Evolutionary conservation across 148 eudicot species (phyloP), one percentile per base, ranked within the genome.

Genomic region (Bassia scoparia): DNA sequence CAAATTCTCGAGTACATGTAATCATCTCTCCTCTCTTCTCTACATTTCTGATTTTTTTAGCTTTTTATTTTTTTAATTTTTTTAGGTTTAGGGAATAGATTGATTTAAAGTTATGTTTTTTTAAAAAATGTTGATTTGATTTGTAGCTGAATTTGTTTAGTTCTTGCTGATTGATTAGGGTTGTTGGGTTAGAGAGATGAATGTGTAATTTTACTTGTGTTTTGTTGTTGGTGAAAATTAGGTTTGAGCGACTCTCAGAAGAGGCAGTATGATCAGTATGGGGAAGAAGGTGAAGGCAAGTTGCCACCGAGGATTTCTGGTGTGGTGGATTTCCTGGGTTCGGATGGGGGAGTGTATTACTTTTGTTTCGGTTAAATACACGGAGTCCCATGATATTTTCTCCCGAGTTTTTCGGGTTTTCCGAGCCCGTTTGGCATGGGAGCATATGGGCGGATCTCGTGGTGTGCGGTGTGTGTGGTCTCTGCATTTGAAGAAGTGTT

Each of bases 171-270:
- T 44, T 12, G 9, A 46, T 66, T 38, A 26, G 3, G 61, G 61
- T 56, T 56, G 4, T 20, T 26, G 1, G 29, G 9, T 17, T 4
- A 2, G 24, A 52, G 17, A 48, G 14, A 27, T 27, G 3, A 7
- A 58, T 59, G 52, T 10, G 41, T 55, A 1, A 1, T 38, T 23
- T 69, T 24, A 33, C 6, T 50, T 68, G 43, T 26, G 46, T 48
- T 20, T 43, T 49, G 48, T 29, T 71, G 13, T 72, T 68, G 4
- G 6, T 16, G 26, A 18, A 27, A 66, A 38, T 65, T 72, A 92
- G 97, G 93, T 92, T 58, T 92, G 84, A 92, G 97, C 70, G 96
- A 92, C 79, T 93, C 90, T 0, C 93, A 85, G 29, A 92, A 92
- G 79, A 70, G 96, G 89, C 84, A 3, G 83, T 89, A 88, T 61